Evolutionary conservation across 805 yeast species (phyloP).

Genomic region (Candida tallmaniae): DNA sequence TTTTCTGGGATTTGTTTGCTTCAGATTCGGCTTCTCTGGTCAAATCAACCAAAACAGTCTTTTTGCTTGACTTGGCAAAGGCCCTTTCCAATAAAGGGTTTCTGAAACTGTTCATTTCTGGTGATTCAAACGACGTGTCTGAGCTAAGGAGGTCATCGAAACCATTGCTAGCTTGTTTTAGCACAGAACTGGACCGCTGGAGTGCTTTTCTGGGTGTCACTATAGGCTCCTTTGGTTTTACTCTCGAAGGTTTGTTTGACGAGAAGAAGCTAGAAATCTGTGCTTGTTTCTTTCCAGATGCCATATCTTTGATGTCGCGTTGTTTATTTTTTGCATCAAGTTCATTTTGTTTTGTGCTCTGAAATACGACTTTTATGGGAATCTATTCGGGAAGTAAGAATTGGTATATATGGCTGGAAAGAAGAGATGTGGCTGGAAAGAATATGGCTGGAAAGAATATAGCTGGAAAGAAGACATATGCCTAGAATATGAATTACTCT

Average conservation of each 20-base stretch:
- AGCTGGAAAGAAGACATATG: too few relatives aligned
- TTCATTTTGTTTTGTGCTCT: too few relatives aligned
- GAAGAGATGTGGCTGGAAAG: too few relatives aligned
- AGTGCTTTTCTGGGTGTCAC: slow-evolving; percentile 9
- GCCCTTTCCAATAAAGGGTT: slow-evolving; percentile 21
- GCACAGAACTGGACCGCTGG: slow-evolving; percentile 18
- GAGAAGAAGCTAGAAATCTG: slow-evolving; percentile 26
- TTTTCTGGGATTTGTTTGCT: slow-evolving; percentile 8
- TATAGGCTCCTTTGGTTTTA: background rate
- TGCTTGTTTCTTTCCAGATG: slow-evolving; percentile 15
- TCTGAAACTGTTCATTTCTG: slow-evolving; percentile 34
- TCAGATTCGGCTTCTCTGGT: background rate
- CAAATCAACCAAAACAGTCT: slow-evolving; percentile 4
- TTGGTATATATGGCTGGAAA: too few relatives aligned
- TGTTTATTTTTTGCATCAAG: too few relatives aligned
- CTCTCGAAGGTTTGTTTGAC: slow-evolving; percentile 1
- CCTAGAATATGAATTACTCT: too few relatives aligned
- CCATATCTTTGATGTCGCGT: slow-evolving; percentile 1
- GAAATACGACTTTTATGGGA: too few relatives aligned
- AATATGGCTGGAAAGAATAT: too few relatives aligned
- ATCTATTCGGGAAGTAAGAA: too few relatives aligned
- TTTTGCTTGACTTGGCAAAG: background rate
- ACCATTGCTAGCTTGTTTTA: slow-evolving; percentile 17
- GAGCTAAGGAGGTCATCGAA: slow-evolving; percentile 27
- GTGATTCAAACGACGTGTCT: slow-evolving; percentile 35